Base-by-base conservation (phyloP, 495 filamentous ascomycete genomes). In the Penicillium taxi region DNA sequence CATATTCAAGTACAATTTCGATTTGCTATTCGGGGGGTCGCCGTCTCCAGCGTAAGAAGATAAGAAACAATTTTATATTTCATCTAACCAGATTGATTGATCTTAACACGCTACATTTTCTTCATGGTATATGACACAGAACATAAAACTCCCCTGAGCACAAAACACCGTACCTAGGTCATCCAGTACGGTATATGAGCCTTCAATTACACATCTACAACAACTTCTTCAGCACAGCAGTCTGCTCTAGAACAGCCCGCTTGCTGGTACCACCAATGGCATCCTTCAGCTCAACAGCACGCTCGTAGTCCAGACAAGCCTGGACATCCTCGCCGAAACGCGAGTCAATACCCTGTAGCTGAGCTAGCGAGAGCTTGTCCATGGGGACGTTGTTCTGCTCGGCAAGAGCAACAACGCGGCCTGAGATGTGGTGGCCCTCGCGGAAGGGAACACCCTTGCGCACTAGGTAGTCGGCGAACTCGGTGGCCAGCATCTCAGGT, bases 401-500 rank as follows among this genome's bases (percentile, higher is more conserved):
- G 0, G 79, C 80, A 19, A 84, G 61, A 24, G 79, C 78, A 9
- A 95, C 89, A 6, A 85, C 66, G 28, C 75, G 77, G 8, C 90
- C 90, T 3, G 81, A 83, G 56, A 94, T 88, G 62, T 94, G 87
- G 67, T 94, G 87, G 1, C 86, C 85, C 67, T 94, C 83, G 27
- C 70, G 67, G 58, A 74, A 74, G 11, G 71, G 81, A 14, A 91
- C 83, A 23, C 86, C 86, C 71, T 91, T 90, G 47, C 85, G 74
- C 25, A 95, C 90, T 3, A 94, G 73, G 59, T 93, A 94, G 54
- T 94, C 89, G 14, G 89, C 90, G 26, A 94, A 68, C 49, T 94
- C 88, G 14, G 82, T 86, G 21, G 78, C 81, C 13, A 85, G 74
- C 80, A 86, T 86, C 50, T 81, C 77, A 0, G 79, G 79, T 4